Evolutionary conservation across 2,329 filamentous ascomycete genomes (phyloP), one percentile per base, ranked within the genome.

Genomic region (Simplicillium sp.): DNA sequence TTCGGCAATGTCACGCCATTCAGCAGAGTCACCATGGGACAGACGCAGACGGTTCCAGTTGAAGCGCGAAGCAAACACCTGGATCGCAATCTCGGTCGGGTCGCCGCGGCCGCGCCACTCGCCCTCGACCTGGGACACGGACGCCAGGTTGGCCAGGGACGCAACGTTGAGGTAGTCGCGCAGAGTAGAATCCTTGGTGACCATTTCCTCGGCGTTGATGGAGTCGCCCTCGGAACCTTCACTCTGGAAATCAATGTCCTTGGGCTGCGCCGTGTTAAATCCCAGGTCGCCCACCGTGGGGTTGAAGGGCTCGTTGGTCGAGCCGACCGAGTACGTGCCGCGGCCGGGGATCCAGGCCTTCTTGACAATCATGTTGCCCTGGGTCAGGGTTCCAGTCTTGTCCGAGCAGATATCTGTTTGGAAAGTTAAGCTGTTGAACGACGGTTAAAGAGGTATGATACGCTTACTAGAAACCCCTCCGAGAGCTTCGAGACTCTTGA

Each of bases 31-130:
- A 3, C 69, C 73, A 11, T 65, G 62, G 0, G 68, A 70, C 48
- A 74, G 70, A 8, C 64, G 62, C 13, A 69, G 62, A 8, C 74
- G 68, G 45, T 79, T 78, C 68, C 76, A 77, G 41, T 75, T 65
- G 54, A 87, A 87, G 11, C 82, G 75, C 34, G 73, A 75, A 8
- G 80, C 79, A 53, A 87, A 84, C 0, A 87, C 82, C 49, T 86
- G 81, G 36, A 87, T 82, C 2, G 82, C 82, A 45, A 87, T 83
- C 50, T 87, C 82, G 1, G 80, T 84, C 1, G 50, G 50, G 48
- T 83, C 80, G 34, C 80, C 81, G 37, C 77, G 73, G 20, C 75
- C 77, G 41, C 75, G 68, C 80, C 80, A 84, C 40, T 69, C 61
- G 12, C 55, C 59, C 11, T 71, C 63, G 11, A 63, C 65, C 46